Evolutionary conservation across 768 basidiomycete species (phyloP).

Genomic region (Tubosaeta sp.): DNA sequence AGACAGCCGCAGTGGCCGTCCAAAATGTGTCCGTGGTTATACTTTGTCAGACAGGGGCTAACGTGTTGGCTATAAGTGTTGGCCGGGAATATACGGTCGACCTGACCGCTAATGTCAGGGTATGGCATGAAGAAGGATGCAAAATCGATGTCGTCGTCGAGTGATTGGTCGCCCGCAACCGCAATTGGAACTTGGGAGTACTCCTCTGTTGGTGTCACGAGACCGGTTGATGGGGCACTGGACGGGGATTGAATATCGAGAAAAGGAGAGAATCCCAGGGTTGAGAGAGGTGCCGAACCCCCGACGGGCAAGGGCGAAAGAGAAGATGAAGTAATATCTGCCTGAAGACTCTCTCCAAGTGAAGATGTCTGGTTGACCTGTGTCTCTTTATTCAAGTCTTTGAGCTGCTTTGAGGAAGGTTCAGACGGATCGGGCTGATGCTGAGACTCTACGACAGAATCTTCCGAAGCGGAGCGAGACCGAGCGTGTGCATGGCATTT

Average conservation of each 20-base stretch:
- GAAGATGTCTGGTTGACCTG: slow-evolving; percentile 1
- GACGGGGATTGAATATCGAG: slow-evolving; percentile 22
- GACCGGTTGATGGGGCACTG: slow-evolving; percentile 30
- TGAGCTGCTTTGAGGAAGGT: slow-evolving; percentile 1
- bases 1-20: slow-evolving; percentile 56
- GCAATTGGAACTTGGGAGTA: slow-evolving; percentile 32
- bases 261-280: slow-evolving; percentile 12
- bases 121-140: slow-evolving; percentile 40
- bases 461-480: slow-evolving; percentile 17
- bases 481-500: slow-evolving; percentile 20
- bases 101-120: slow-evolving; percentile 14
- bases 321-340: slow-evolving; percentile 29
- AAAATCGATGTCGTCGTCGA: slow-evolving; percentile 39
- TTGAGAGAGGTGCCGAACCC: slow-evolving; percentile 17
- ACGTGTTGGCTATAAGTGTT: slow-evolving; percentile 1
- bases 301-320: slow-evolving; percentile 31
- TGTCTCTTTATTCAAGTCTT: slow-evolving; percentile 5
- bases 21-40: slow-evolving; percentile 8
- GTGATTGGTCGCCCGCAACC: slow-evolving; percentile 21
- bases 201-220: slow-evolving; percentile 46
- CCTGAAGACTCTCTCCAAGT: slow-evolving; percentile 7
- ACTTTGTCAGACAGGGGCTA: slow-evolving; percentile 12
- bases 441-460: slow-evolving; percentile 3
- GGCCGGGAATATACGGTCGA: slow-evolving; percentile 4
- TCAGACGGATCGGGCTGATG: slow-evolving; percentile 3